Evolutionary conservation across 2,329 filamentous ascomycete species (phyloP), one percentile per base, ranked within the genome.

Genomic region (Torrubiella hemipterigena): DNA sequence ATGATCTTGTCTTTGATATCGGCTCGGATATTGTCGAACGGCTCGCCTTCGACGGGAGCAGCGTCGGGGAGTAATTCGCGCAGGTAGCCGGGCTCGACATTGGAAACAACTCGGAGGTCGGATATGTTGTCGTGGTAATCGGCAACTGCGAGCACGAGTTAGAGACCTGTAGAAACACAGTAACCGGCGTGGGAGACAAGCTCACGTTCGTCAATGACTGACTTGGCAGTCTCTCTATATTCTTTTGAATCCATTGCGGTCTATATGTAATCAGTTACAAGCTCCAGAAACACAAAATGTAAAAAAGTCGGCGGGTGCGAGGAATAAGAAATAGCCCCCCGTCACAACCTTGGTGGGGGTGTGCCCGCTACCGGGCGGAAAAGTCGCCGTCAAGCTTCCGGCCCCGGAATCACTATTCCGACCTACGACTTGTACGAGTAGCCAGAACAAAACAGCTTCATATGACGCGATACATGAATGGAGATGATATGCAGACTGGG

Each of bases 1-100:
- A 94, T 74, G 49, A 96, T 94, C 51, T 91, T 83, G 27, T 69
- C 61, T 45, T 87, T 79, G 31, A 96, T 77, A 51, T 96, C 89
- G 35, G 73, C 67, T 45, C 85, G 81, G 48, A 96, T 95, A 31
- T 73, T 65, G 15, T 65, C 59, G 83, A 87, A 94, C 49, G 70
- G 61, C 63, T 80, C 85, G 46, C 69, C 81, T 36, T 72, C 63
- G 42, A 67, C 63, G 29, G 72, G 89, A 23, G 73, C 73, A 32
- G 61, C 64, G 23, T 57, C 47, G 3, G 89, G 89, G 15, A 96
- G 73, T 6, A 91, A 69, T 27, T 81, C 77, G 29, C 76, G 73
- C 8, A 96, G 73, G 52, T 94, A 96, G 34, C 89, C 89, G 0
- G 89, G 89, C 36, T 80, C 63, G 30, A 95, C 78, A 32, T 71